These are phyloP conservation scores for Aspergillus bridgeri DNA, from an alignment of 495 filamentous ascomycete genomes.

Conservation along the genomic window DNA sequence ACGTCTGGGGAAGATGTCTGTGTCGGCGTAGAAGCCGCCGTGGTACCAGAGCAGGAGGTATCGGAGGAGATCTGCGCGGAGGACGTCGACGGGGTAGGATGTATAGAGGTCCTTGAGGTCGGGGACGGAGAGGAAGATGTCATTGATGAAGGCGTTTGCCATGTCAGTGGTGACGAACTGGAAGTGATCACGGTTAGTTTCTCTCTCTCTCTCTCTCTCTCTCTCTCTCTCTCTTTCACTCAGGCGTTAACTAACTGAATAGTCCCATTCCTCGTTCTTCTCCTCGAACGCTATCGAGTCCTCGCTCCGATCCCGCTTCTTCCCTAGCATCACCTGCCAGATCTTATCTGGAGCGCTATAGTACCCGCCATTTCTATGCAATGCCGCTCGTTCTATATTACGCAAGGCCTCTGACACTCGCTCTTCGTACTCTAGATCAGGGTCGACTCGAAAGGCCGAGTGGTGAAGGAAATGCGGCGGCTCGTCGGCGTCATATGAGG, in stretches of 20 bases:
- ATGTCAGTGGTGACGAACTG: slow-evolving; percentile 29
- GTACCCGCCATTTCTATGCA: slow-evolving; percentile 8
- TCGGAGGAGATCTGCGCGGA: slow-evolving; percentile 46
- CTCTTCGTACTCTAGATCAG: slow-evolving; percentile 29
- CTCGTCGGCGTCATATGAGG: slow-evolving; percentile 11
- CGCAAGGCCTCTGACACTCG: slow-evolving; percentile 24
- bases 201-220: too few species aligned
- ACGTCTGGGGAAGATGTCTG: slow-evolving; percentile 36
- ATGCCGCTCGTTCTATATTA: slow-evolving; percentile 21
- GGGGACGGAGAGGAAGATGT: slow-evolving; percentile 26
- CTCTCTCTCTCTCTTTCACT: too few species aligned
- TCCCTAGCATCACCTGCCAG: slow-evolving; percentile 36
- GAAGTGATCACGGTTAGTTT: slow-evolving; percentile 2
- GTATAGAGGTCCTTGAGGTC: slow-evolving; percentile 29
- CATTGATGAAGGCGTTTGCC: slow-evolving; percentile 30
- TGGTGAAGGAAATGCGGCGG: slow-evolving; percentile 28
- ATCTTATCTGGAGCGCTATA: slow-evolving; percentile 20
- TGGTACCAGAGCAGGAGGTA: slow-evolving; percentile 47
- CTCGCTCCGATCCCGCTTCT: slow-evolving; percentile 17
- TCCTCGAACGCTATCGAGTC: slow-evolving; percentile 31
- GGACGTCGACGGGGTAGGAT: slow-evolving; percentile 36
- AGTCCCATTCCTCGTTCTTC: slow-evolving; percentile 31
- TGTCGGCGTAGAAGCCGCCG: slow-evolving; percentile 52
- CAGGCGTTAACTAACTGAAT: too few species aligned
- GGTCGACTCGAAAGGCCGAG: slow-evolving; percentile 30